phyloP scores from a whole-genome alignment of 331 rosid species.

The Erythrophleum ivorense region DNA sequence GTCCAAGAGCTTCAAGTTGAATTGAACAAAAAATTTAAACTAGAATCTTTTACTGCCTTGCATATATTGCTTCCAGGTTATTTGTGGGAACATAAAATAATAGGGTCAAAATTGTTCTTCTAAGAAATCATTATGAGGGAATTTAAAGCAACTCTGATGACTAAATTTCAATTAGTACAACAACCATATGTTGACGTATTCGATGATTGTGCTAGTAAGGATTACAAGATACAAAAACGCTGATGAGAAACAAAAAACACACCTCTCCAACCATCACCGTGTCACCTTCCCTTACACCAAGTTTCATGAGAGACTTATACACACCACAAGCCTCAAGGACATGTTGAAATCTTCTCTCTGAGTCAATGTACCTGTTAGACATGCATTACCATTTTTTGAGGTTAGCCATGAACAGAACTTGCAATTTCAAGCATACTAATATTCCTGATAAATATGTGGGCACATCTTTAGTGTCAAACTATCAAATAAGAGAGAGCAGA shows the following conservation, averaged over 20 bases:
- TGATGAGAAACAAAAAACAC: conserved; percentile 29
- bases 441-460: conserved; percentile 7
- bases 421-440: conserved; percentile 30
- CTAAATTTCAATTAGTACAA: conserved; percentile 37
- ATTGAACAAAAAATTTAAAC: background rate
- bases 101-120: conserved; percentile 28
- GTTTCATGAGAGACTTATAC: conserved; percentile 79
- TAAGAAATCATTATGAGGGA: conserved; percentile 5
- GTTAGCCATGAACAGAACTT: conserved; percentile 19
- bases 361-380: conserved; percentile 74
- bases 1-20: conserved; percentile 33
- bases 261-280: conserved; percentile 83
- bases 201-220: conserved; percentile 29
- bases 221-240: conserved; percentile 33
- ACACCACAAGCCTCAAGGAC: conserved; percentile 96
- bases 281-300: conserved; percentile 89
- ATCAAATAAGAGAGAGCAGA: conserved; percentile 33
- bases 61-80: conserved; percentile 32
- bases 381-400: conserved; percentile 33
- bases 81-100: conserved; percentile 16
- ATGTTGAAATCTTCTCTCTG: conserved; percentile 93
- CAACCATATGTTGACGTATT: conserved; percentile 23
- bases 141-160: conserved; percentile 21
- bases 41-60: conserved; percentile 1
- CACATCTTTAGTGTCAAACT: background rate